Evolutionary conservation across 441 rosid genomes (phyloP).

Genomic region (Populus hybrid): DNA sequence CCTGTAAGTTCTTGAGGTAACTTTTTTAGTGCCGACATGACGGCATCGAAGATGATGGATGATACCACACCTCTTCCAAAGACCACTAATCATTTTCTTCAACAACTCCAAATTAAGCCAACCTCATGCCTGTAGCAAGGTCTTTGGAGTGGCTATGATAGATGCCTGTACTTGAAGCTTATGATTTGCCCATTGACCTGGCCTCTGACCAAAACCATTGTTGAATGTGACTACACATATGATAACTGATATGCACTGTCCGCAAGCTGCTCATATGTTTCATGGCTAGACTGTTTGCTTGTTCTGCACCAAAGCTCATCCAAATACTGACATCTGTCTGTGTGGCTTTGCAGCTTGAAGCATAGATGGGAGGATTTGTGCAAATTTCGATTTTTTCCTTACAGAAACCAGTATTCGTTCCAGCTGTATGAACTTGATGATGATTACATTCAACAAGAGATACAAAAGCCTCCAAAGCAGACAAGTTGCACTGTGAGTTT

Average conservation of each 20-base stretch:
- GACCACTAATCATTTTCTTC: not conserved
- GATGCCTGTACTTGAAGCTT: not conserved
- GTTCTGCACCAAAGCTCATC: not conserved
- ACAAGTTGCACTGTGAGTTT: slow-evolving; percentile 71
- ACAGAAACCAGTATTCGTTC: slow-evolving; percentile 67
- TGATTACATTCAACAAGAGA: slow-evolving; percentile 85
- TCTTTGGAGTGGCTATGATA: not conserved
- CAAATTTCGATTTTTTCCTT: slow-evolving; percentile 76
- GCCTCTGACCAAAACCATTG: not conserved
- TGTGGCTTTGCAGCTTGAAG: slow-evolving; percentile 41
- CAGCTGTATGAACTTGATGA: slow-evolving; percentile 76
- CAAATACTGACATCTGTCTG: not conserved
- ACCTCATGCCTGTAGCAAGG: not conserved
- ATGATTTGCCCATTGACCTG: not conserved
- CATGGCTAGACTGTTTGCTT: slow-evolving; percentile 1
- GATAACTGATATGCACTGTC: not conserved
- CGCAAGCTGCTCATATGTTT: not conserved
- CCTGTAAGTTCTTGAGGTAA: not conserved
- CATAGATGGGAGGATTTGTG: slow-evolving; percentile 83
- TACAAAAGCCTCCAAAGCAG: slow-evolving; percentile 72
- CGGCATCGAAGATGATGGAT: not conserved
- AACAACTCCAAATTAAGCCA: not conserved
- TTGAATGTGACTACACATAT: not conserved
- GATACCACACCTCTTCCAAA: not conserved
- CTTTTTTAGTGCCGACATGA: not conserved